These are phyloP conservation scores for Graphium sp. DNA, from an alignment of 2,329 filamentous ascomycete genomes.

Conservation along the genomic window DNA sequence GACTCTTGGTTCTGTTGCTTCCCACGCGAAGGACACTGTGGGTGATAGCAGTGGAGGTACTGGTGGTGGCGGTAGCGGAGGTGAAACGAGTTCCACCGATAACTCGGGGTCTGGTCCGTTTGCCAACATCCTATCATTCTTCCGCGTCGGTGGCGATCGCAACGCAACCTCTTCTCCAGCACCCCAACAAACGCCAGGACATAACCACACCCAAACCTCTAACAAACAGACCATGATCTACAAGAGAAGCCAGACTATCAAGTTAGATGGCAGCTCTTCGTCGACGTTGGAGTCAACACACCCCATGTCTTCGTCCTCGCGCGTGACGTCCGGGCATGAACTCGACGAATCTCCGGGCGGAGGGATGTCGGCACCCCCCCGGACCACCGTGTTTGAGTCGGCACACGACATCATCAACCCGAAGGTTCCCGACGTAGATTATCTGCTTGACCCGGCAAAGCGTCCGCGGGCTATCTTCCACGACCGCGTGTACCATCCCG, in stretches of 20 bases:
- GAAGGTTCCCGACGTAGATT: constrained; percentile 65
- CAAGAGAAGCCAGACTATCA: constrained; percentile 60
- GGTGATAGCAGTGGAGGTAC: constrained; percentile 2
- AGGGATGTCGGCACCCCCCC: constrained; percentile 55
- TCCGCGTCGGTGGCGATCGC: constrained; percentile 47
- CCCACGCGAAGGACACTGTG: constrained; percentile 12
- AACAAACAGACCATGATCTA: constrained; percentile 56
- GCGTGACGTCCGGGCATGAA: constrained; percentile 33
- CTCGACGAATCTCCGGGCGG: constrained; percentile 20
- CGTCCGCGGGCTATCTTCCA: constrained; percentile 89
- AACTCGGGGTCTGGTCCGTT: too few species aligned
- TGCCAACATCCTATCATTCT: constrained; percentile 54
- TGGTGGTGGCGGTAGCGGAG: constrained; percentile 1
- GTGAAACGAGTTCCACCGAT: too few species aligned
- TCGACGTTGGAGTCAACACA: constrained; percentile 14
- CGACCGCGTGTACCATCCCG: constrained; percentile 84
- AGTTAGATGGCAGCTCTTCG: constrained; percentile 17
- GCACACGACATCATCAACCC: constrained; percentile 86
- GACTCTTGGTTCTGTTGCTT: constrained; percentile 30
- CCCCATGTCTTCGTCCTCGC: constrained; percentile 11
- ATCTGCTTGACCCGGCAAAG: constrained; percentile 65
- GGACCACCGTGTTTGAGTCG: constrained; percentile 87
- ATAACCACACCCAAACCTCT: constrained; percentile 18
- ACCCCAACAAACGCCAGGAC: too few species aligned
- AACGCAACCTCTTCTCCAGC: constrained; percentile 30